Evolutionary conservation across 2,329 filamentous ascomycete genomes (phyloP).

Genomic region (Ascochyta viciae-villosae): DNA sequence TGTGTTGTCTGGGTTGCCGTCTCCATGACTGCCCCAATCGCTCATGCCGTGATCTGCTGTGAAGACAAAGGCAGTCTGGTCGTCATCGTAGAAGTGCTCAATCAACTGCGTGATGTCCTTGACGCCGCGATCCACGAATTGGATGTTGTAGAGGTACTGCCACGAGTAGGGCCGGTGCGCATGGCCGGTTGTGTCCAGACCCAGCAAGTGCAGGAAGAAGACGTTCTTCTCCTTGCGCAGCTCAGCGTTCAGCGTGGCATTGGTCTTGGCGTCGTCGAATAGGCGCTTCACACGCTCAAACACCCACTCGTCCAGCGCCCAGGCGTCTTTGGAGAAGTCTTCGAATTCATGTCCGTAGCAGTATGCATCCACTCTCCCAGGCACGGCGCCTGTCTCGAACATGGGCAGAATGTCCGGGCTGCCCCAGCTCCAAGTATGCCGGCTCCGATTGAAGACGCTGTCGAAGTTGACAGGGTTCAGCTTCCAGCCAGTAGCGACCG

Average conservation of each 20-base stretch:
- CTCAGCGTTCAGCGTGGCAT: constrained; percentile 74
- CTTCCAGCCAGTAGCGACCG: constrained; percentile 98
- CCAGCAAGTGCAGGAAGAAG: constrained; percentile 93
- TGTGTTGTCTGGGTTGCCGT: constrained; percentile 96
- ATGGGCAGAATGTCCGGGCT: constrained; percentile 97
- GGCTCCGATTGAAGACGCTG: constrained; percentile 95
- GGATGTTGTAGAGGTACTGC: constrained; percentile 93
- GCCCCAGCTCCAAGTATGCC: constrained; percentile 99
- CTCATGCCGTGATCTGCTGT: constrained; percentile 99
- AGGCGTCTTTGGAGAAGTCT: constrained; percentile 85
- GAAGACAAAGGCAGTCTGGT: constrained; percentile 91
- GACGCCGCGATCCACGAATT: constrained; percentile 90
- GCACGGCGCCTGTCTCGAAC: constrained; percentile 92
- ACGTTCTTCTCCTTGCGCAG: constrained; percentile 86
- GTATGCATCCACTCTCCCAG: constrained; percentile 85
- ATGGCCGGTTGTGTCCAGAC: constrained; percentile 90
- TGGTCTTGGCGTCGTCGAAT: constrained; percentile 79
- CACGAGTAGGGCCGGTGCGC: constrained; percentile 87
- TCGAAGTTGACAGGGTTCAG: constrained; percentile 98
- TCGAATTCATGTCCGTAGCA: constrained; percentile 85
- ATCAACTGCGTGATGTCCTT: constrained; percentile 82
- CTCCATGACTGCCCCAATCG: constrained; percentile 98
- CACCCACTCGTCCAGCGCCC: constrained; percentile 88
- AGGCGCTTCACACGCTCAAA: constrained; percentile 91
- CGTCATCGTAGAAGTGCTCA: constrained; percentile 81